These are phyloP conservation scores for Verbascum thapsus DNA, from an alignment of 257 asterid species.

Conservation along the genomic window DNA sequence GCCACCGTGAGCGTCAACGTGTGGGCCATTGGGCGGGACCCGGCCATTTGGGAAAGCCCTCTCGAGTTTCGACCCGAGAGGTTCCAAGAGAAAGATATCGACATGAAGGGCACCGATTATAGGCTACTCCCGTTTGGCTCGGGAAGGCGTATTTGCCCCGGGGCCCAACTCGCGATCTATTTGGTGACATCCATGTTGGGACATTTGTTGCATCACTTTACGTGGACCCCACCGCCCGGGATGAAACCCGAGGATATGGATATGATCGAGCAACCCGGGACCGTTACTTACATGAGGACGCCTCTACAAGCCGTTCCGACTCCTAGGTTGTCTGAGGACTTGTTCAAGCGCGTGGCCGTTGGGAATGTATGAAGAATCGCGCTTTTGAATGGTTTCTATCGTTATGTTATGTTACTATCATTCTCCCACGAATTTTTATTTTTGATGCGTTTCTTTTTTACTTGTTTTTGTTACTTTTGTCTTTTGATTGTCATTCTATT, in stretches of 20 bases:
- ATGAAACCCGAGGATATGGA: slow-evolving; percentile 63
- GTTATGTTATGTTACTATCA: too few species aligned
- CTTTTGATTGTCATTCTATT: neutral
- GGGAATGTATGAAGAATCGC: slow-evolving; percentile 43
- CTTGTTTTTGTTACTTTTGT: neutral
- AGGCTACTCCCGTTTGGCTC: slow-evolving; percentile 81
- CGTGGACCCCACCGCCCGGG: slow-evolving; percentile 56
- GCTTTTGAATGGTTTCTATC: neutral
- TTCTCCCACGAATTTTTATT: neutral
- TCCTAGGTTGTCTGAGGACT: slow-evolving; percentile 58
- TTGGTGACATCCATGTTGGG: slow-evolving; percentile 72
- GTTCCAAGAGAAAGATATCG: slow-evolving; percentile 72
- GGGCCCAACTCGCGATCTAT: slow-evolving; percentile 68
- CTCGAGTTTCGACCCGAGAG: slow-evolving; percentile 78
- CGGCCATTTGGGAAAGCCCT: slow-evolving; percentile 67
- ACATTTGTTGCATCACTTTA: slow-evolving; percentile 69
- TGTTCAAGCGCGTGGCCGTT: slow-evolving; percentile 61
- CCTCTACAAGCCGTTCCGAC: slow-evolving; percentile 63
- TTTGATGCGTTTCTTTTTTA: neutral
- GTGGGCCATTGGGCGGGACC: slow-evolving; percentile 85
- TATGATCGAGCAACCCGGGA: slow-evolving; percentile 85
- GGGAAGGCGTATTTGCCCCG: slow-evolving; percentile 82
- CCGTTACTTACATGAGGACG: slow-evolving; percentile 71
- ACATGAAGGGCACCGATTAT: slow-evolving; percentile 83
- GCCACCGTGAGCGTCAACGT: slow-evolving; percentile 73